phyloP scores from a whole-genome alignment of 768 basidiomycete species.

The Mycena sanguinolenta region DNA sequence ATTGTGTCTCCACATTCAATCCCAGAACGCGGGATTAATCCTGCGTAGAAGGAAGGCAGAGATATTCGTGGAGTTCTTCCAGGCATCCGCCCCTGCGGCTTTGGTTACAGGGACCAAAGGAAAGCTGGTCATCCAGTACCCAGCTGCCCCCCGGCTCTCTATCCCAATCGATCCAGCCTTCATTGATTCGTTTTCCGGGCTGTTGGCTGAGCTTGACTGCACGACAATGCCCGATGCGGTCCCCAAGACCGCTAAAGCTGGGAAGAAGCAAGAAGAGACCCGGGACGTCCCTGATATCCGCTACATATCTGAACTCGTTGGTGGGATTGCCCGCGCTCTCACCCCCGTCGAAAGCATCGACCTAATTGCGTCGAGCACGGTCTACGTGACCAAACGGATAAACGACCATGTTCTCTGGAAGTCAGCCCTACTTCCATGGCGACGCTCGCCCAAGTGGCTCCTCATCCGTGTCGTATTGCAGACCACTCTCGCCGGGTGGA shows the following conservation, averaged over 20 bases:
- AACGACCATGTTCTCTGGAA: constrained; percentile 63
- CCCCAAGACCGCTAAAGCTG: constrained; percentile 54
- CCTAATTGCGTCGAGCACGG: neutral
- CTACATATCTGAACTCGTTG: constrained; percentile 64
- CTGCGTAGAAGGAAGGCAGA: constrained; percentile 45
- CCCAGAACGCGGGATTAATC: constrained; percentile 64
- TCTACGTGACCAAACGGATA: constrained; percentile 53
- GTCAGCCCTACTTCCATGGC: constrained; percentile 56
- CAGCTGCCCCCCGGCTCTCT: constrained; percentile 55
- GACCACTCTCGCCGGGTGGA: constrained; percentile 44
- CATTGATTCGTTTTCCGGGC: constrained; percentile 50
- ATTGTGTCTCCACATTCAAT: constrained; percentile 52
- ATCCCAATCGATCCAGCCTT: constrained; percentile 44
- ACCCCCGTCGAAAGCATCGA: constrained; percentile 39
- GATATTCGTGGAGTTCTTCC: constrained; percentile 61
- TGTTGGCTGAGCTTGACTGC: constrained; percentile 54
- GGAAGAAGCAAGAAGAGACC: constrained; percentile 48
- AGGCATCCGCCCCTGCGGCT: constrained; percentile 53
- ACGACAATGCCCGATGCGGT: constrained; percentile 49
- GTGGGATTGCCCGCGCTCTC: constrained; percentile 59
- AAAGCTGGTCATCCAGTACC: constrained; percentile 61
- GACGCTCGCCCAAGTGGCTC: constrained; percentile 66
- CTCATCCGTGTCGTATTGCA: constrained; percentile 61
- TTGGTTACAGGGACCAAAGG: constrained; percentile 54
- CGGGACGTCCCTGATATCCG: constrained; percentile 59